Evolutionary conservation across 441 rosid species (phyloP).

Genomic region (Arabidopsis hybrid): DNA sequence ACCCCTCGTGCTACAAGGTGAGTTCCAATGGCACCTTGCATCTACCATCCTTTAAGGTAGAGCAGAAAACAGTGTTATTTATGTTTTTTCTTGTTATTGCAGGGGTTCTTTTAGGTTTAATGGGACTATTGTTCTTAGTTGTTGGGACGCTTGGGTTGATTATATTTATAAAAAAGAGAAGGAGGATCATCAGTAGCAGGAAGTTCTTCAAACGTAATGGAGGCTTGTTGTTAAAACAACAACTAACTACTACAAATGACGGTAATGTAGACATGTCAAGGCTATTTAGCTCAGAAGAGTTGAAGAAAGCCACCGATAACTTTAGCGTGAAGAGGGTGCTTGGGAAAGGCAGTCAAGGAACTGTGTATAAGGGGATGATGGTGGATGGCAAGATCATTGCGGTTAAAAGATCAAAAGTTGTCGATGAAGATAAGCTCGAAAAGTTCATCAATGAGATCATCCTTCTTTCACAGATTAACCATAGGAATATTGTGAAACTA

Average conservation of each 20-base stretch:
- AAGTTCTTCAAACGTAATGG: slow-evolving; percentile 51
- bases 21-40: neutral
- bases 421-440: slow-evolving; percentile 26
- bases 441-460: slow-evolving; percentile 38
- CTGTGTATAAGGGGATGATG: slow-evolving; percentile 48
- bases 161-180: neutral
- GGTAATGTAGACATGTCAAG: slow-evolving; percentile 39
- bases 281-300: slow-evolving; percentile 49
- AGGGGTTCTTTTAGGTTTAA: slow-evolving; percentile 39
- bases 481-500: neutral
- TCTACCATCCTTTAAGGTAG: neutral
- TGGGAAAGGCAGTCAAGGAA: slow-evolving; percentile 50
- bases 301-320: slow-evolving; percentile 52
- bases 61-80: neutral
- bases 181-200: slow-evolving; percentile 8
- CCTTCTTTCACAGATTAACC: neutral
- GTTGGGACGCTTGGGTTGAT: slow-evolving; percentile 26
- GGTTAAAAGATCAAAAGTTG: slow-evolving; percentile 45
- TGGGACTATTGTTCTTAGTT: slow-evolving; percentile 11
- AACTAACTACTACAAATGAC: slow-evolving; percentile 33
- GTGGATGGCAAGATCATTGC: slow-evolving; percentile 38
- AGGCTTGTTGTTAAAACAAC: slow-evolving; percentile 44
- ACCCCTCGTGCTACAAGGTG: slow-evolving; percentile 28
- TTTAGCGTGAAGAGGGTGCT: slow-evolving; percentile 42
- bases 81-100: neutral